Base-by-base conservation (phyloP, 2,329 filamentous ascomycete genomes). In the Cercospora sp. region DNA sequence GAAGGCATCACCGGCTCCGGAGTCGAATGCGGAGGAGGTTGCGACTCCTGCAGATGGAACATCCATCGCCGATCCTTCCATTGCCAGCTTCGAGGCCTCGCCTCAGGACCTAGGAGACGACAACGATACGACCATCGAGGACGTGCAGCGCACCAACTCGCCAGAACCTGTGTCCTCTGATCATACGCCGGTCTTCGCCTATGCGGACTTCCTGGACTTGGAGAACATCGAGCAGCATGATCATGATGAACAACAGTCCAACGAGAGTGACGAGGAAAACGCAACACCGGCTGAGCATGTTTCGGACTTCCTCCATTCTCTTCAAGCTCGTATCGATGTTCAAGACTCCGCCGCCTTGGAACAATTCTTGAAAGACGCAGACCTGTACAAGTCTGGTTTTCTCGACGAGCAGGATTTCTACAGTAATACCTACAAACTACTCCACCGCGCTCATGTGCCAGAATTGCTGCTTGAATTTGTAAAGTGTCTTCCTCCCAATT, bases 401-500 rank as follows among this genome's bases (percentile, higher is more conserved):
- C 51, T 68, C 51, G 61, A 62, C 18, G 67, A 69, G 23, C 18
- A 33, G 6, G 62, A 70, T 2, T 72, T 74, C 53, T 72, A 73
- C 61, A 61, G 65, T n/a, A 45, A 59, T 12, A 64, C 67, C n/a
- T 71, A 70, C 30, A 66, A 69, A 16, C 30, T 73, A 16, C 67
- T 74, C 16, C 36, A 36, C 40, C 62, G 60, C 12, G 66, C 51
- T 20, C 18, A 72, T 6, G 40, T 68, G 1, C 18, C 55, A 33
- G 53, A 67, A 16, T 51, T 73, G 13, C 13, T 73, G 60, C 62
- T 63, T 1, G 65, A 61, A 3, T 68, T 74, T 16, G 18, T 62
- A 10, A 63, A 63, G 26, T 70, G 72, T 40, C 40, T 74, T 23
- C 70, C 70, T 16, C 3, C 42, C 26, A n/a, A 16, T 3, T 74